Evolutionary conservation across 225 moss, liverwort and hornwort species (phyloP), one percentile per base, ranked within the genome.

Genomic region (Polytrichum formosum): DNA sequence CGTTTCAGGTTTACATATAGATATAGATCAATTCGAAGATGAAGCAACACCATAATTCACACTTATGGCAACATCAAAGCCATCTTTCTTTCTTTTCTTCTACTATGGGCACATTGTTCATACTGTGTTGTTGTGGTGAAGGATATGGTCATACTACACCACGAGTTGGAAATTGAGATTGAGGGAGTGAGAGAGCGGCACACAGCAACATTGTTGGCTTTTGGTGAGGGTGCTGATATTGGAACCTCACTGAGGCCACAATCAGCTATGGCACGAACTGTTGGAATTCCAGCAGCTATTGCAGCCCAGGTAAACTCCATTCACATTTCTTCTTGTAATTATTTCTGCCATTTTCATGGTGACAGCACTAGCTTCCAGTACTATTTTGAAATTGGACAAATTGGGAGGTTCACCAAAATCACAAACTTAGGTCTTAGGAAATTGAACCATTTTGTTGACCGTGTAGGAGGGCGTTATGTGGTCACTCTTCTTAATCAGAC

Each of bases 71-170:
- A 46, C 46, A 16, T 46, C 13, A 46, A 1, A 46, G 13, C 3
- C 1, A 3, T 46, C 46, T 16, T 46, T 13, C 46, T 46, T 46
- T 46, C 46, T 46, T 46, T 16, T 2, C 46, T 46, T 46, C 16
- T 46, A 2, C 13, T 46, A 13, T 46, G 46, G 46, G 46, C 46
- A 46, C 46, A 46, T 46, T 46, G 46, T 21, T 58, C 8, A 58
- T n/a, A 33, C 56, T 58, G 18, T 56, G 56, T 63, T 61, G 74
- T 63, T 75, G 5, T 72, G 63, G 55, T 61, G 55, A 82, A 95
- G 96, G 96, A 96, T 85, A 81, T 96, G 84, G 96, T 96, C 46
- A 81, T 96, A 63, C 77, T 96, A 67, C 90, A 96, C 79, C 96
- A 96, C 81, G 96, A 93, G 65, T 78, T 96, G 70, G 87, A 90